A percentile compares a stretch with the other conserved stretches of the same genome.
phyloP scores from a whole-genome alignment of 2,329 filamentous ascomycete species.

The Coniochaeta hoffmannii region DNA sequence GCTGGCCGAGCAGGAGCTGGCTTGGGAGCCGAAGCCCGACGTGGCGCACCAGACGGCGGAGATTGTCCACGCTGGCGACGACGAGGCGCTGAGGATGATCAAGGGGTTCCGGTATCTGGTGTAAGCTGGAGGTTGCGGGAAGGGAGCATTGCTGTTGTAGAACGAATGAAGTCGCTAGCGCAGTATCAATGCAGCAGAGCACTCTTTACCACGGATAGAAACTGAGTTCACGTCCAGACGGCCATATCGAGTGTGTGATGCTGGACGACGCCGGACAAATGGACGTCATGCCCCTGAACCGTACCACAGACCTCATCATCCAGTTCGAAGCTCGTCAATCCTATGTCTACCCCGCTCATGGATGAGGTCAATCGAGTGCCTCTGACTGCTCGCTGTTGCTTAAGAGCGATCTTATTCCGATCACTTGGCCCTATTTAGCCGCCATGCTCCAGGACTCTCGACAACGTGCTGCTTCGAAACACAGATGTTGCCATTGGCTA shows the following conservation, averaged over 20 bases:
- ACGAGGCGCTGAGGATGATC: conserved; percentile 34
- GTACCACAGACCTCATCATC: neutral
- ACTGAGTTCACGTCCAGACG: too few relatives aligned
- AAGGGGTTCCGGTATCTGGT: conserved; percentile 41
- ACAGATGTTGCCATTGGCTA: neutral
- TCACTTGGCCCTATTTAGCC: neutral
- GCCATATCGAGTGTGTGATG: neutral
- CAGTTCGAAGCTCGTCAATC: too few relatives aligned
- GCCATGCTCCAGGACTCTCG: neutral
- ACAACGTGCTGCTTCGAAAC: neutral
- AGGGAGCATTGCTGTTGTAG: neutral
- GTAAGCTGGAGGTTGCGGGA: conserved; percentile 14
- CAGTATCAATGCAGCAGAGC: neutral
- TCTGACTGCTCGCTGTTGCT: too few relatives aligned
- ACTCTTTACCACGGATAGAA: neutral
- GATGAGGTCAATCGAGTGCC: too few relatives aligned
- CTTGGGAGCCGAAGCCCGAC: conserved; percentile 24
- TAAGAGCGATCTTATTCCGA: neutral
- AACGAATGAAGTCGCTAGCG: neutral
- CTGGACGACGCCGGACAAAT: neutral
- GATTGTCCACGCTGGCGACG: conserved; percentile 29
- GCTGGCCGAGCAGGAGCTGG: conserved; percentile 33
- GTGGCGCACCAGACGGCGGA: conserved; percentile 32
- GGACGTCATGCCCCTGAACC: neutral
- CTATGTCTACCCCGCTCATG: neutral